Evolutionary conservation across 2,329 filamentous ascomycete genomes (phyloP).

Genomic region (Penicillium griseofulvum): DNA sequence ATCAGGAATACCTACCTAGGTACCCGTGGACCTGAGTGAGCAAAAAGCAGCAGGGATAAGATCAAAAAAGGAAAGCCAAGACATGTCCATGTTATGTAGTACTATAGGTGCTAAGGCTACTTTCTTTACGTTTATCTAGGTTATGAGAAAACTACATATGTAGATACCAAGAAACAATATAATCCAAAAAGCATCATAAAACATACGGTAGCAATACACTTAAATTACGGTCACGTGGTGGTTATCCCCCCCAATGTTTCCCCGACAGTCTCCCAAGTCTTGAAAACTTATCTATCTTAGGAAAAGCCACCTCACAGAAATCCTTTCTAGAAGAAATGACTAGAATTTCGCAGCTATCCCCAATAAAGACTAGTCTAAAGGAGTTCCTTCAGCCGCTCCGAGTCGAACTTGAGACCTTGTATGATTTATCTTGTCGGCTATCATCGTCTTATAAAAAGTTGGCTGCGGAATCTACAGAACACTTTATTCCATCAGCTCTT

Average conservation of each 20-base stretch:
- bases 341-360: not conserved
- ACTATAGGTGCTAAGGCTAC: too few relatives aligned
- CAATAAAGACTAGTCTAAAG: conserved; percentile 12
- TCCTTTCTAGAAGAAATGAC: not conserved
- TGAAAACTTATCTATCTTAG: not conserved
- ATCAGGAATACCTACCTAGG: too few relatives aligned
- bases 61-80: too few relatives aligned
- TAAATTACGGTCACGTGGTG: conserved; percentile 5
- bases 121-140: too few relatives aligned
- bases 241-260: conserved; percentile 1
- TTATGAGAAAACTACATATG: too few relatives aligned
- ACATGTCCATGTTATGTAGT: too few relatives aligned
- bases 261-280: not conserved
- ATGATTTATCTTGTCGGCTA: conserved; percentile 37
- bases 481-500: conserved; percentile 44
- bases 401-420: conserved; percentile 32
- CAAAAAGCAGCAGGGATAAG: too few relatives aligned
- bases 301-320: not conserved
- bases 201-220: not conserved
- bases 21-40: too few relatives aligned
- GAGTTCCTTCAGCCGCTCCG: conserved; percentile 31
- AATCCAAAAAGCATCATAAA: not conserved
- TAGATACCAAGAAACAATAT: too few relatives aligned
- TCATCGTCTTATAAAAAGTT: conserved; percentile 38
- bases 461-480: conserved; percentile 38